A percentile compares a stretch with the other conserved stretches of the same genome.
Evolutionary conservation across 257 asterid genomes (phyloP).

Genomic region (Nicotiana tomentosiformis): DNA sequence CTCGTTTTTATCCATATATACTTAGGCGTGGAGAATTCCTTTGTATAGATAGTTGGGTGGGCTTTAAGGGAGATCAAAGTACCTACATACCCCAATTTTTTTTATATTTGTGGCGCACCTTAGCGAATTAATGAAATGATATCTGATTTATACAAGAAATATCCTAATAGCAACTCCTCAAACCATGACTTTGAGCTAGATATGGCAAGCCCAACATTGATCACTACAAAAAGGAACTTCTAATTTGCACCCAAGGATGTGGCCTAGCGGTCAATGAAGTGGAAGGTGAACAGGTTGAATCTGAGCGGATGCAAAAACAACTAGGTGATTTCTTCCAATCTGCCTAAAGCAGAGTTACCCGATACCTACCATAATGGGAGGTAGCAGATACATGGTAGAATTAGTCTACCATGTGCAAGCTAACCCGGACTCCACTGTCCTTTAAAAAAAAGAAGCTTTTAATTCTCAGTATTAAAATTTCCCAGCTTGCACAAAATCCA

Average conservation of each 20-base stretch:
- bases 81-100: not conserved
- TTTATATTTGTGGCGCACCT: not conserved
- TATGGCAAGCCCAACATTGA: not conserved
- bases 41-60: not conserved
- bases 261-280: no score
- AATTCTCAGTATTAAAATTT: not conserved
- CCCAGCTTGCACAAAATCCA: not conserved
- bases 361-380: no score
- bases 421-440: no score
- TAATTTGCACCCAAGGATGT: no score
- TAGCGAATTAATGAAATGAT: not conserved
- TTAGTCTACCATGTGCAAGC: no score
- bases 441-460: not conserved
- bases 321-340: no score
- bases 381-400: no score
- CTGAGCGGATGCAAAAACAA: no score
- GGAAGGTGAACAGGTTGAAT: no score
- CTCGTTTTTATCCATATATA: not conserved
- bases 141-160: not conserved
- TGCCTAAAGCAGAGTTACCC: no score
- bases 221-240: not conserved
- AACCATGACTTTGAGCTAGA: not conserved
- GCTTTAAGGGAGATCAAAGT: not conserved
- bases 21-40: not conserved
- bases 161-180: not conserved